phyloP scores from a whole-genome alignment of 805 yeast genomes.

The Metschnikowia bowlesiae region DNA sequence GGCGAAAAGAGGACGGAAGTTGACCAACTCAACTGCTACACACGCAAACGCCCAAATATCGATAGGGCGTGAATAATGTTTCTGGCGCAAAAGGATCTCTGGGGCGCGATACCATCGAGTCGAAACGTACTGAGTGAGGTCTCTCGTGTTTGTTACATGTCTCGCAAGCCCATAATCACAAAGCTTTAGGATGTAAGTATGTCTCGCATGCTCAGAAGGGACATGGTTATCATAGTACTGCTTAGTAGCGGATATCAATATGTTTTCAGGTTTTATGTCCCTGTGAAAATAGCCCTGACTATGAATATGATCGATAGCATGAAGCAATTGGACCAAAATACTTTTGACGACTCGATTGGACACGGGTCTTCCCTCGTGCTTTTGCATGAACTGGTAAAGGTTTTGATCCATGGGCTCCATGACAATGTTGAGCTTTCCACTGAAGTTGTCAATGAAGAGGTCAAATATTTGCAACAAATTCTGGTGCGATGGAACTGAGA shows the following conservation, averaged over 20 bases:
- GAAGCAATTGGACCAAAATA: slow-evolving; percentile 64
- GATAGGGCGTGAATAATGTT: slow-evolving; percentile 59
- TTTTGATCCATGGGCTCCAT: slow-evolving; percentile 89
- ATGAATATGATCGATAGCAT: slow-evolving; percentile 83
- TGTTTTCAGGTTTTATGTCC: slow-evolving; percentile 92
- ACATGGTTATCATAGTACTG: slow-evolving; percentile 47
- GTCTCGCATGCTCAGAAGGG: slow-evolving; percentile 37
- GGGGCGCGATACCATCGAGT: slow-evolving; percentile 88
- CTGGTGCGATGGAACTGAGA: slow-evolving; percentile 65
- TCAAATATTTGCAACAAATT: slow-evolving; percentile 73
- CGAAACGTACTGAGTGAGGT: slow-evolving; percentile 72
- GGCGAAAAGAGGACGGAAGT: slow-evolving; percentile 75
- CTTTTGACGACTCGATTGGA: slow-evolving; percentile 58
- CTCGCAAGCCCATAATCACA: slow-evolving; percentile 83
- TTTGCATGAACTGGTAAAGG: slow-evolving; percentile 69
- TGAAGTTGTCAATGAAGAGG: slow-evolving; percentile 63
- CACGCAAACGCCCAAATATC: slow-evolving; percentile 88
- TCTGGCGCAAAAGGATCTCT: slow-evolving; percentile 65
- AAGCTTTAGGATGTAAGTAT: slow-evolving; percentile 59
- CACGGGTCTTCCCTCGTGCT: slow-evolving; percentile 50
- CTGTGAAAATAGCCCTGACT: slow-evolving; percentile 67
- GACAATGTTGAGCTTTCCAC: slow-evolving; percentile 65
- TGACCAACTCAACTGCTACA: slow-evolving; percentile 69
- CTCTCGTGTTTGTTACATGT: slow-evolving; percentile 46
- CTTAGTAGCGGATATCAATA: slow-evolving; percentile 59